A percentile compares a stretch with the other conserved stretches of the same genome.
These are phyloP conservation scores for Syzygium syzygioides DNA, from an alignment of 441 rosid species.

Conservation along the genomic window DNA sequence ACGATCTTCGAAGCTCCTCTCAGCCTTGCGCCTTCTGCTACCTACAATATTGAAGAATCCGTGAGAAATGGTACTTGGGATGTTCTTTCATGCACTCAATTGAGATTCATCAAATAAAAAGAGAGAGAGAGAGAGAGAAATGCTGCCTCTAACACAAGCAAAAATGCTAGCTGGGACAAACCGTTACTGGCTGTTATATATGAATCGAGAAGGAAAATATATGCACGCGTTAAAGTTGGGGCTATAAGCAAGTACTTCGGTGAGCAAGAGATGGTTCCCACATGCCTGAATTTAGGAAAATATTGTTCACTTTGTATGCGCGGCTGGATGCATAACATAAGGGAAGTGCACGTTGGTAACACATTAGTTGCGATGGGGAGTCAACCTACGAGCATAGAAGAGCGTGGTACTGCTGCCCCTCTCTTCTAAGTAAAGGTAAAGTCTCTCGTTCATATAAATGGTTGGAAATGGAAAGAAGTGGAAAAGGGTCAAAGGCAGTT, in stretches of 20 bases:
- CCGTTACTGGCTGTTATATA: not conserved
- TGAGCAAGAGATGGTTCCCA: no score
- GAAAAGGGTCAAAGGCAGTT: no score
- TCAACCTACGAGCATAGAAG: no score
- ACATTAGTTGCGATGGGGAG: no score
- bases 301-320: not conserved
- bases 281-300: not conserved
- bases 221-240: not conserved
- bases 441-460: no score
- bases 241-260: no score
- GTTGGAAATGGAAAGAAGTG: no score
- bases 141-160: not conserved
- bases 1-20: conserved; percentile 43
- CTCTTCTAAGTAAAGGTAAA: no score
- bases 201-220: not conserved
- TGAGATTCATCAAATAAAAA: not conserved
- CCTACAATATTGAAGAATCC: conserved; percentile 11
- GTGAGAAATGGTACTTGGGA: not conserved
- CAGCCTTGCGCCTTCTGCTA: conserved; percentile 41
- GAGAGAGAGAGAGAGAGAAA: not conserved
- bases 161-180: not conserved
- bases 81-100: not conserved
- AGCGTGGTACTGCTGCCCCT: no score
- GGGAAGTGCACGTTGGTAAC: no score
- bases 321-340: no score